Evolutionary conservation across 176 grass and related monocot genomes (phyloP).

Genomic region (Hyparrhenia diplandra): DNA sequence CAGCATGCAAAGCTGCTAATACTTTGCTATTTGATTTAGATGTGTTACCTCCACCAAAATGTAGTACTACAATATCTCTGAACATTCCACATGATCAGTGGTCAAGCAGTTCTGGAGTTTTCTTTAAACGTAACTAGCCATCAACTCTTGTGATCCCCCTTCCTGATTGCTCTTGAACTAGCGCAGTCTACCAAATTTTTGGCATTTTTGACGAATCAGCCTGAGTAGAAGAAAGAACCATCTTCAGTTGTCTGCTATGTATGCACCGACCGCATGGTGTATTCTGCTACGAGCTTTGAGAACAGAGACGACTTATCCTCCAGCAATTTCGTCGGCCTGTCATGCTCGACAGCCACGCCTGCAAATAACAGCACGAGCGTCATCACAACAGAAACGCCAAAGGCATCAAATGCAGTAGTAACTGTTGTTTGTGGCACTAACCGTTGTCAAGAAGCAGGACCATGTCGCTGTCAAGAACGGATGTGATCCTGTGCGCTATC

Average conservation of each 20-base stretch:
- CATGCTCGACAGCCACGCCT: slow-evolving; percentile 53
- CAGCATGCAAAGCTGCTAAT: not conserved
- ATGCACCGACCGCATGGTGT: slow-evolving; percentile 47
- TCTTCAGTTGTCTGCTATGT: slow-evolving; percentile 11
- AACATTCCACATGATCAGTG: too few species aligned
- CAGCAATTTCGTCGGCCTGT: slow-evolving; percentile 46
- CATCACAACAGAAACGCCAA: not conserved
- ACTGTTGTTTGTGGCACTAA: slow-evolving; percentile 22
- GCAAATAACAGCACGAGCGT: slow-evolving; percentile 5
- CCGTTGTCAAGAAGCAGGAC: slow-evolving; percentile 75
- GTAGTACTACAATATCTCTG: too few species aligned
- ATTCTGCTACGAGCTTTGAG: slow-evolving; percentile 65
- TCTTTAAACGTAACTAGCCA: too few species aligned
- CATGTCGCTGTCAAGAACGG: slow-evolving; percentile 69
- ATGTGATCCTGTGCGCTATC: slow-evolving; percentile 72
- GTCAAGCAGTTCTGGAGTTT: too few species aligned
- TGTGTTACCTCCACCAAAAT: too few species aligned
- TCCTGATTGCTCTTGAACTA: too few species aligned
- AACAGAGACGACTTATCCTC: slow-evolving; percentile 61
- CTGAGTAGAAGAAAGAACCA: not conserved
- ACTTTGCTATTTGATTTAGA: not conserved
- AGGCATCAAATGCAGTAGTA: not conserved
- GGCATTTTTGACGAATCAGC: not conserved
- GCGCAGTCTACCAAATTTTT: too few species aligned
- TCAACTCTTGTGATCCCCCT: too few species aligned